Percentiles rank a stretch among this genome's conserved stretches.
Evolutionary conservation across 176 grass and related monocot species (phyloP).

Genomic region (Alloteropsis semialata): DNA sequence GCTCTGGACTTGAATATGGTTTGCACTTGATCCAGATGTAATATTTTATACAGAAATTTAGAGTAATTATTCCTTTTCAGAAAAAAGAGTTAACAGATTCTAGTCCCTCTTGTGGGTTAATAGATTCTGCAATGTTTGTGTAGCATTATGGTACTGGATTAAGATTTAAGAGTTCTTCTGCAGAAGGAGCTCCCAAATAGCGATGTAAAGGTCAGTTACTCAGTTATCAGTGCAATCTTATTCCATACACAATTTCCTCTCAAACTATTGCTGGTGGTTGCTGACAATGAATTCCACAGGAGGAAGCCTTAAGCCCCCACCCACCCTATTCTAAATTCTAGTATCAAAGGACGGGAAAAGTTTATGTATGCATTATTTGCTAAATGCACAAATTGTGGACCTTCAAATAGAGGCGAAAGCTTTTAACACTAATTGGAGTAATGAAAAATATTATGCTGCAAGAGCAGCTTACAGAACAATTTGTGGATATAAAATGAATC

Average conservation of each 20-base stretch:
- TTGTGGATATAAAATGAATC: not conserved
- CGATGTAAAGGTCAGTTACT: constrained; percentile 83
- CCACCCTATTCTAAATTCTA: constrained; percentile 67
- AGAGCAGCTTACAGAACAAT: not conserved
- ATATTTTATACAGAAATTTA: constrained; percentile 45
- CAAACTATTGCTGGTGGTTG: not conserved
- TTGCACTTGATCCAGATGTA: constrained; percentile 71
- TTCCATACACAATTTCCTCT: constrained; percentile 17
- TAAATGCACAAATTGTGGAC: constrained; percentile 73
- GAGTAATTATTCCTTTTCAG: not conserved
- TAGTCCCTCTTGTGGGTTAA: constrained; percentile 20
- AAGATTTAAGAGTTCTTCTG: constrained; percentile 75
- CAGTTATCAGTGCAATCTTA: constrained; percentile 20
- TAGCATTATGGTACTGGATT: constrained; percentile 66
- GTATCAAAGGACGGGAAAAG: constrained; percentile 64
- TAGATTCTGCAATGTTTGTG: constrained; percentile 39
- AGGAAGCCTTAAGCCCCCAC: constrained; percentile 63
- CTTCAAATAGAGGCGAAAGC: constrained; percentile 77
- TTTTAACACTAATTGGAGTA: too few species aligned
- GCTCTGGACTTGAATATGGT: constrained; percentile 62
- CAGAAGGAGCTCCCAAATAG: constrained; percentile 88
- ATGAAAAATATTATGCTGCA: not conserved
- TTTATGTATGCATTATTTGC: constrained; percentile 76
- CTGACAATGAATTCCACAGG: constrained; percentile 49
- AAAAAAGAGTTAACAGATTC: too few species aligned